Base-by-base conservation (phyloP, 2,329 filamentous ascomycete species). In the Thielaviopsis ethacetica region DNA sequence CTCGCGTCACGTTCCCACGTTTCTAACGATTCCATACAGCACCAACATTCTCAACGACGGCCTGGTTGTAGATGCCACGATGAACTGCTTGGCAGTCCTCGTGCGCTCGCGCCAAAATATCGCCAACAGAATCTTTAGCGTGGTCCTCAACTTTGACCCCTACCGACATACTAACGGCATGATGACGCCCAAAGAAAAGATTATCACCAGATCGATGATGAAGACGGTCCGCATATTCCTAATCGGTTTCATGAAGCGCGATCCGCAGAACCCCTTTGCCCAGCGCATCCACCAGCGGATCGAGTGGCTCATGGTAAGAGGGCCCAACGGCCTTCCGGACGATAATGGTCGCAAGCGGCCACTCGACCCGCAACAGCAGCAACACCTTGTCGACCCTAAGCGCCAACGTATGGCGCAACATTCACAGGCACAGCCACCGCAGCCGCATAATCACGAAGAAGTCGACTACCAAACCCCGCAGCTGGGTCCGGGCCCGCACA, bases 171-270 rank as follows among this genome's bases (percentile, higher is more conserved):
- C 26, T 38, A 85, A 82, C 65, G 81, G 82, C 1, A 84, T 86
- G 3, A 80, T 94, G 75, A 91, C 86, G 0, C 80, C 88, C 2
- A 88, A 84, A 67, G 80, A 81, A 55, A 89, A 86, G 65, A 85
- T 98, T 61, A 82, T 91, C 65, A 79, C 95, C 62, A 89, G 85
- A 71, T 97, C 91, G 5, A 93, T 98, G 83, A 91, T 96, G 70
- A 89, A 95, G 68, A 98, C 93, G 24, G 87, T 87, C 2, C 82
- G 90, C 65, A 83, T 90, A 64, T 74, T 98, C 53, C 76, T 97
- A 47, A 79, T 91, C 57, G 91, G 96, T 70, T 75, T 95, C 57
- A 76, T 86, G 64, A 91, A 91, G 73, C 80, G 91, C 66, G 90
- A 93, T 65, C 87, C 88, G 2, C 86, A 87, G 59, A 86, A 90